Evolutionary conservation across 177 flowering plant genomes (phyloP).

Genomic region (Telopea speciosissima): DNA sequence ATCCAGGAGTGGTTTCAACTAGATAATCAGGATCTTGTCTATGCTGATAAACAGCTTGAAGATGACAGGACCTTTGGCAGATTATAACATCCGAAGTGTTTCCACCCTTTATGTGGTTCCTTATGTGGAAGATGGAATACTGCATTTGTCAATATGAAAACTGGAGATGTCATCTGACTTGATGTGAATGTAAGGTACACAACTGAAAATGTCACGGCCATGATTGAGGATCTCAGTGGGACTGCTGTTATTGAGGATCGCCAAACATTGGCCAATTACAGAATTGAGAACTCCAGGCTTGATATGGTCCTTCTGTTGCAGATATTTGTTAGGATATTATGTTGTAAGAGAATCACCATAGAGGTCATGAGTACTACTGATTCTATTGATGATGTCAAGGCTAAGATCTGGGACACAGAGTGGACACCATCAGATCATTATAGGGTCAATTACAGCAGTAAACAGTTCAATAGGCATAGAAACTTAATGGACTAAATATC

Average conservation of each 20-base stretch:
- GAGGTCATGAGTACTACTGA: too few relatives aligned
- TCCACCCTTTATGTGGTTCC: conserved; percentile 8
- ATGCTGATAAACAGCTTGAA: conserved; percentile 10
- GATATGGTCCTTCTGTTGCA: background rate
- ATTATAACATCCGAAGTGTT: conserved; percentile 7
- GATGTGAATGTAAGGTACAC: background rate
- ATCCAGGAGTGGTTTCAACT: conserved; percentile 6
- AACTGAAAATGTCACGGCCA: conserved; percentile 3
- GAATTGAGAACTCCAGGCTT: conserved; percentile 2
- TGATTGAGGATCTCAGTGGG: conserved; percentile 4
- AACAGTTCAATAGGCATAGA: too few relatives aligned
- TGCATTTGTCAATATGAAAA: conserved; percentile 4
- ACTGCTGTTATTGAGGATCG: conserved; percentile 1
- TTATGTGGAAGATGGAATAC: background rate
- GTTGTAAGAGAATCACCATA: background rate
- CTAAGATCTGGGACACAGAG: too few relatives aligned
- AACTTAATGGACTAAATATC: too few relatives aligned
- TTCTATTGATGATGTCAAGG: too few relatives aligned
- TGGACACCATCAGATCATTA: too few relatives aligned
- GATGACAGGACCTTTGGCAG: conserved; percentile 6
- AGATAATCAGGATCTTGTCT: conserved; percentile 5
- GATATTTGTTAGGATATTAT: background rate
- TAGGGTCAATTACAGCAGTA: too few relatives aligned
- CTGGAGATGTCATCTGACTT: background rate
- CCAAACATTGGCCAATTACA: background rate